Base-by-base conservation (phyloP, 768 basidiomycete genomes). In the Tylopilus subfusipes region DNA sequence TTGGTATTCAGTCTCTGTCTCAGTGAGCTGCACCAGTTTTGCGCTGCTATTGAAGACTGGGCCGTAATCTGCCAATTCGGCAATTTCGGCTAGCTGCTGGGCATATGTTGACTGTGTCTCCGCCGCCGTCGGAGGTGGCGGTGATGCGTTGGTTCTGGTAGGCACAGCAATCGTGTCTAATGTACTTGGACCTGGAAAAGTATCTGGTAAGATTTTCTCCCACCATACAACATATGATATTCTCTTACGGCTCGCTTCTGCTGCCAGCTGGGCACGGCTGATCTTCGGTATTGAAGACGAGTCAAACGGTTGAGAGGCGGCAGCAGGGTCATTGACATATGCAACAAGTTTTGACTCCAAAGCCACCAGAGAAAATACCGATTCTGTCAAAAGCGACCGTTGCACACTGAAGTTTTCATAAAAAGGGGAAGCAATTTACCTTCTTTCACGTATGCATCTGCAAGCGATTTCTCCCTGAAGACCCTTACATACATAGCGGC, bases 1-100 rank as follows among this genome's bases (percentile, higher is more conserved):
- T 66, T 97, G 93, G 68, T 98, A 99, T 73, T 98, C 97, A 5
- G 94, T 98, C 74, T 98, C 97, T 64, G 83, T 89, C 74, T 99
- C 97, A 14, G 97, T 98, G 54, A 98, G 84, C 58, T 88, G 90
- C 22, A 80, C 73, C 12, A 88, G 85, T 61, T 85, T 90, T 34
- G 80, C 59, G 58, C 84, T 90, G 78, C 93, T 98, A 73, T 87
- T 93, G 66, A 95, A 78, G 48, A 97, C 83, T 46, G 88, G 71
- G 11, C 97, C 97, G 70, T 96, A 98, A 9, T 78, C 74, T 5
- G 81, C 81, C 55, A 99, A 82, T 64, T 98, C 91, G 21, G 94
- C 86, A 25, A 98, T 85, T 50, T 88, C 88, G 2, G 84, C 75
- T 8, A 99, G 84, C 65, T 98, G 93, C 58, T 88, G 80, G 2